Base-by-base conservation (phyloP, 306 rosid genomes). In the Amphicarpaea edgeworthii region DNA sequence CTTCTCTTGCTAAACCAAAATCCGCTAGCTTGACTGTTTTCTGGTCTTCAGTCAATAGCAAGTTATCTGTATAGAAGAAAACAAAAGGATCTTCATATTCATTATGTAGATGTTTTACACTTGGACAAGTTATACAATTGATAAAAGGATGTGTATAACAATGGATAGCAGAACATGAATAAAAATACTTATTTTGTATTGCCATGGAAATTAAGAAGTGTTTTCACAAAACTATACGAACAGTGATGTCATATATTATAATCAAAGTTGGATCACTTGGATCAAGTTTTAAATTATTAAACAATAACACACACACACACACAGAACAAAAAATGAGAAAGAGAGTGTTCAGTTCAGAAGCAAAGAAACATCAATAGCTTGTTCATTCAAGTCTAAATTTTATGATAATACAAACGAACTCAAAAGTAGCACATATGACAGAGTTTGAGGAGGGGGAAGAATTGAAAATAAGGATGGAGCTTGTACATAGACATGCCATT, bases 1-100 rank as follows among this genome's bases (percentile, higher is more conserved):
- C 98, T 79, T 94, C 98, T 85, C 97, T 87, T 19, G 97, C 97
- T 83, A 91, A 88, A 63, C 98, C 98, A 82, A 94, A 94, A 87
- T 94, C 98, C 50, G 97, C 97, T 54, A 94, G 88, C 80, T 91
- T 91, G 34, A 94, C 93, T 37, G 90, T 86, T 85, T 85, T 89
- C 62, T 88, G 90, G 78, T 94, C 95, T 45, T 89, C 91, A 43
- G 91, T 90, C 84, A 94, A 76, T 53, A 94, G 91, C 69, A 94
- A 85, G 85, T 90, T 94, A 82, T 94, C 97, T 94, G 94, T 87
- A 82, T 32, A 55, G 67, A 73, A 42, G 28, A 55, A 71, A 37
- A 47, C 37, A 28, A 45, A 82, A 73, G 8, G 24, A 77, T 37
- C 58, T 65, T 53, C 76, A 83, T 49, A 73, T 75, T 67, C 65